Percentiles rank a stretch among this genome's conserved stretches.
phyloP scores from a whole-genome alignment of 2,329 filamentous ascomycete species.

The Aspergillus puulaauensis region DNA sequence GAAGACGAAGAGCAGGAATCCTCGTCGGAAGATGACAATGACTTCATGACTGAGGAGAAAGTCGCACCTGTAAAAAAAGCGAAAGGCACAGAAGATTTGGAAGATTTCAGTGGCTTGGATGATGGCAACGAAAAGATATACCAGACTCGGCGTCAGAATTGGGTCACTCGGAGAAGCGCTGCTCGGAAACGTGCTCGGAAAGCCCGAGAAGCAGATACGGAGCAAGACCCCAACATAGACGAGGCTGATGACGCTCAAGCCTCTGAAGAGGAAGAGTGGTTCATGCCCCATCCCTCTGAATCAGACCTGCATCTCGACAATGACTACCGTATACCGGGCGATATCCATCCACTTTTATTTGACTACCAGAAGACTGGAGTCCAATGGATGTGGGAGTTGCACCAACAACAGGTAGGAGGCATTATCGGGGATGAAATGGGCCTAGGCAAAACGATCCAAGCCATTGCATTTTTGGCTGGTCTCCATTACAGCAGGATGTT shows the following conservation, averaged over 20 bases:
- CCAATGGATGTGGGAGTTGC: conserved; percentile 92
- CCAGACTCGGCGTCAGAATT: conserved; percentile 70
- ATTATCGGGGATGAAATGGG: conserved; percentile 99
- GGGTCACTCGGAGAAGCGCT: conserved; percentile 65
- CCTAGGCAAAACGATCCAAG: conserved; percentile 87
- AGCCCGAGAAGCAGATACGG: conserved; percentile 34
- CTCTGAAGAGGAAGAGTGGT: conserved; percentile 63
- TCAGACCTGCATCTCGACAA: conserved; percentile 74
- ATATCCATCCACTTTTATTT: conserved; percentile 89
- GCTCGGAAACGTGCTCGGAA: conserved; percentile 53
- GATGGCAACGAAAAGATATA: conserved; percentile 87
- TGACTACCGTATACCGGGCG: conserved; percentile 78
- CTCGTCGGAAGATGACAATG: conserved; percentile 37
- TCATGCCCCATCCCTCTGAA: conserved; percentile 79
- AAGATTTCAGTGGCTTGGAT: conserved; percentile 68
- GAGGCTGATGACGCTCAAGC: conserved; percentile 8
- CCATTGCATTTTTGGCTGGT: conserved; percentile 80
- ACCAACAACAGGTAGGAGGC: conserved; percentile 84
- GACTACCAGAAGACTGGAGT: conserved; percentile 97
- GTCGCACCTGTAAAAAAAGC: conserved; percentile 21
- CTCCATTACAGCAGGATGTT: conserved; percentile 89
- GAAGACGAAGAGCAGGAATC: conserved; percentile 29
- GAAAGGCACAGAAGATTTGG: conserved; percentile 42
- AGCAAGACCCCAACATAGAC: conserved; percentile 42
- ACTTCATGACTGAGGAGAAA: conserved; percentile 32